Evolutionary conservation across 257 asterid species (phyloP).

Genomic region (Fraxinus quadrangulata): DNA sequence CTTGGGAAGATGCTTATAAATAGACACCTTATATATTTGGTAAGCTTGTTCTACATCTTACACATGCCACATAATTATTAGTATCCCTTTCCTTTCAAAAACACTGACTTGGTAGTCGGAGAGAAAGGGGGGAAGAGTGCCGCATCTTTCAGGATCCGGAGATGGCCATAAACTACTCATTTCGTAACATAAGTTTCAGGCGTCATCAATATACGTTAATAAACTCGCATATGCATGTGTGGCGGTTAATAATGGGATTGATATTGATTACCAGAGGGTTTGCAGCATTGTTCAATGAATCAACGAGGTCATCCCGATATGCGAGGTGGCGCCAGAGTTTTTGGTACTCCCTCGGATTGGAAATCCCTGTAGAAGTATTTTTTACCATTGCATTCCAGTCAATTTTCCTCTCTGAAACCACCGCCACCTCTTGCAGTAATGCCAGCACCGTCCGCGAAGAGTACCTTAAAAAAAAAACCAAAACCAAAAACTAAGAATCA

Average conservation of each 20-base stretch:
- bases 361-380: constrained; percentile 72
- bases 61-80: background rate
- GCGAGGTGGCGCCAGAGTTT: constrained; percentile 91
- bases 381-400: constrained; percentile 74
- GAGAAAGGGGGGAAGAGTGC: background rate
- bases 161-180: background rate
- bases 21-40: background rate
- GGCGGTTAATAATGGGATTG: background rate
- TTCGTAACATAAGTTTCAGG: background rate
- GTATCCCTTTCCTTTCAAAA: background rate
- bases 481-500: background rate
- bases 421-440: constrained; percentile 74
- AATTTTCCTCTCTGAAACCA: constrained; percentile 50
- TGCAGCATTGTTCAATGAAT: constrained; percentile 42
- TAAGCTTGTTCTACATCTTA: background rate
- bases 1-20: background rate
- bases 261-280: constrained; percentile 50
- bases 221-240: background rate
- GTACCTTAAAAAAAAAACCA: constrained; percentile 51
- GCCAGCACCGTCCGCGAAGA: constrained; percentile 57
- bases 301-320: constrained; percentile 57
- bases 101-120: background rate
- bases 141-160: background rate
- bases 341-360: constrained; percentile 74
- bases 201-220: background rate